A percentile compares a stretch with the other conserved stretches of the same genome.
phyloP scores from a whole-genome alignment of 352 stramenopile species.

The Phytophthora ohioensis region DNA sequence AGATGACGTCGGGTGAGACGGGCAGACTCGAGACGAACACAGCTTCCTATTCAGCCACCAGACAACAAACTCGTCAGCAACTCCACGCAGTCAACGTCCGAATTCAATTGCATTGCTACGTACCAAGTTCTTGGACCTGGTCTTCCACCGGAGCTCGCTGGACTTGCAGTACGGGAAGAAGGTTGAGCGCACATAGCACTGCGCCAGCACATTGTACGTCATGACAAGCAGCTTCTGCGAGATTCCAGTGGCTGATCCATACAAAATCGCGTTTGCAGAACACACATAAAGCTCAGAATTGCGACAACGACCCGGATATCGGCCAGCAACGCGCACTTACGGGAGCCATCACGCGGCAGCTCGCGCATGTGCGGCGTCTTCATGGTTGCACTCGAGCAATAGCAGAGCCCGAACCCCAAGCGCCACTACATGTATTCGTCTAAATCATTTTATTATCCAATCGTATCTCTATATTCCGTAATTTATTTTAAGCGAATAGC shows the following conservation, averaged over 20 bases:
- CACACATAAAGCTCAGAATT: constrained; percentile 4
- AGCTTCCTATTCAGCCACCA: constrained; percentile 44
- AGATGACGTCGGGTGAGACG: constrained; percentile 77
- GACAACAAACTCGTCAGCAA: constrained; percentile 15
- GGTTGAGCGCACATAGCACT: constrained; percentile 81
- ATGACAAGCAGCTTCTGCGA: constrained; percentile 72
- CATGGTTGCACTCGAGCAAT: constrained; percentile 29
- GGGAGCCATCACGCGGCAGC: constrained; percentile 31
- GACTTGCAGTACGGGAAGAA: constrained; percentile 86
- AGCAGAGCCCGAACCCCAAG: constrained; percentile 2
- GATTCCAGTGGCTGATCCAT: constrained; percentile 16
- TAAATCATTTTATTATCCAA: constrained; percentile 37
- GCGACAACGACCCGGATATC: constrained; percentile 3
- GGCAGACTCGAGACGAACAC: constrained; percentile 63
- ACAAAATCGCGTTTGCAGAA: neutral
- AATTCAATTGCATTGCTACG: neutral
- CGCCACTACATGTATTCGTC: neutral
- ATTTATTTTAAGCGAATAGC: constrained; percentile 28
- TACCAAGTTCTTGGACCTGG: constrained; percentile 71
- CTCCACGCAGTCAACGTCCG: neutral
- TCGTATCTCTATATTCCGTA: constrained; percentile 7
- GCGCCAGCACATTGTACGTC: constrained; percentile 89
- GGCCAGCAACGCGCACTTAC: constrained; percentile 14
- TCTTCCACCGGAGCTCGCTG: constrained; percentile 75
- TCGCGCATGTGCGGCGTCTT: constrained; percentile 44